These are phyloP conservation scores for Colletotrichum eleusines DNA, from an alignment of 2,329 filamentous ascomycete genomes.

Conservation along the genomic window DNA sequence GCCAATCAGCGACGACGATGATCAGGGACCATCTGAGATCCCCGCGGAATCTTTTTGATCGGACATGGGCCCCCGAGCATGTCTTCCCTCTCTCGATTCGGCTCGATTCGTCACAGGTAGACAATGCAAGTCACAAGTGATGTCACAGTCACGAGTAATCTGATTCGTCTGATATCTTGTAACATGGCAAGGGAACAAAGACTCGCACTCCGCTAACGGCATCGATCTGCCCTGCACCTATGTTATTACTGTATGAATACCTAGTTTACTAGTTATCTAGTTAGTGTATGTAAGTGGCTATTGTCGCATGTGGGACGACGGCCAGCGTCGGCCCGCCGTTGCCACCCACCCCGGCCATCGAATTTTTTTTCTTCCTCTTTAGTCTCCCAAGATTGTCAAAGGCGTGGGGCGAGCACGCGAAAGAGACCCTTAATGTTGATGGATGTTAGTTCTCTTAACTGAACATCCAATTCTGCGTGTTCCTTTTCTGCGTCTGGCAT, in stretches of 20 bases:
- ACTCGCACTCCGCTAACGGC: not conserved
- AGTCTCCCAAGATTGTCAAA: not conserved
- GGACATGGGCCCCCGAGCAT: not conserved
- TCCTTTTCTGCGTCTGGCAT: not conserved
- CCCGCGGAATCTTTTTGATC: not conserved
- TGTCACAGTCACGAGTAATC: not conserved
- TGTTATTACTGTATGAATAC: too few relatives aligned
- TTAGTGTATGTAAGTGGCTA: not conserved
- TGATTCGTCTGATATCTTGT: not conserved
- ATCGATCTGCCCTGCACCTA: not conserved
- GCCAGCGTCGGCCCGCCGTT: constrained; percentile 20
- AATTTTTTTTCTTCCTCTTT: not conserved
- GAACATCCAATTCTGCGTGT: not conserved
- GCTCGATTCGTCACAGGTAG: too few relatives aligned
- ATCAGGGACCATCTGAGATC: too few relatives aligned
- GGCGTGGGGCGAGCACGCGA: constrained; percentile 38
- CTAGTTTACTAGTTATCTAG: too few relatives aligned
- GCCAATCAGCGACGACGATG: not conserved
- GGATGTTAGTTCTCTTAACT: not conserved
- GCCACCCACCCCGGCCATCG: constrained; percentile 24
- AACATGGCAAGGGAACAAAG: not conserved
- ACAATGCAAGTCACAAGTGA: not conserved
- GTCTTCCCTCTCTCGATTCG: too few relatives aligned
- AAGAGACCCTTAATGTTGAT: not conserved
- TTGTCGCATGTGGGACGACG: constrained; percentile 14